Evolutionary conservation across 2,329 filamentous ascomycete genomes (phyloP), one percentile per base, ranked within the genome.

Genomic region (Pyricularia grisea): DNA sequence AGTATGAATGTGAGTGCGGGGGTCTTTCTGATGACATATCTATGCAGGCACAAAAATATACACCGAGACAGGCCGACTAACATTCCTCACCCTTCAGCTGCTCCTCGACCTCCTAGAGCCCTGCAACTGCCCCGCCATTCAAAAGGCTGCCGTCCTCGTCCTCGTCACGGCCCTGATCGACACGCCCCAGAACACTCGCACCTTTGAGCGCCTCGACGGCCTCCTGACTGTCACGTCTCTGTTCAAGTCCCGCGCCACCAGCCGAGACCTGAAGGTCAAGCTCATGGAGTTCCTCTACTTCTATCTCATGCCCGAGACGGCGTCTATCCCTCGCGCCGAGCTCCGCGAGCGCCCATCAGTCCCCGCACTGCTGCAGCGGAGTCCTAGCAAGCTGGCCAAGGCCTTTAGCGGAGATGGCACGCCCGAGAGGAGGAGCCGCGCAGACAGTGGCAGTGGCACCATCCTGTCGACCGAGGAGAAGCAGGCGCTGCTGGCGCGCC

Each of bases 251-350:
- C 89, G 93, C 71, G 88, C 89, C 72, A 97, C 94, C 3, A 89
- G 89, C 28, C 89, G 93, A 71, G 92, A 94, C 74, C 94, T 98
- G 73, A 97, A 97, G 82, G 87, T 97, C 76, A 95, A 97, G 79
- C 88, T 97, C n/a, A 90, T 97, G 73, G 95, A 98, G 79, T 98
- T 98, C 77, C 82, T 99, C 67, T 98, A 98, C 83, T 98, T 98
- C 80, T 99, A 98, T 79, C 89, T 99, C 74, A 97, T 98, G 90
- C 94, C 94, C 67, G 95, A 99, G 80, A 88, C 87, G 0, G 89
- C 85, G 64, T 81, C 85, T 25, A 84, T 85, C 71, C 84, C 86
- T 5, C 80, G 80, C 71, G 81, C 84, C 71, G 71, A 71, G 67
- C 68, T 68, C 14, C 69, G 68, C 33, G 71, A 71, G 67, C 42